Conservation (phyloP, 2,329 filamentous ascomycete genomes). For the Pseudogymnoascus sp. region DNA sequence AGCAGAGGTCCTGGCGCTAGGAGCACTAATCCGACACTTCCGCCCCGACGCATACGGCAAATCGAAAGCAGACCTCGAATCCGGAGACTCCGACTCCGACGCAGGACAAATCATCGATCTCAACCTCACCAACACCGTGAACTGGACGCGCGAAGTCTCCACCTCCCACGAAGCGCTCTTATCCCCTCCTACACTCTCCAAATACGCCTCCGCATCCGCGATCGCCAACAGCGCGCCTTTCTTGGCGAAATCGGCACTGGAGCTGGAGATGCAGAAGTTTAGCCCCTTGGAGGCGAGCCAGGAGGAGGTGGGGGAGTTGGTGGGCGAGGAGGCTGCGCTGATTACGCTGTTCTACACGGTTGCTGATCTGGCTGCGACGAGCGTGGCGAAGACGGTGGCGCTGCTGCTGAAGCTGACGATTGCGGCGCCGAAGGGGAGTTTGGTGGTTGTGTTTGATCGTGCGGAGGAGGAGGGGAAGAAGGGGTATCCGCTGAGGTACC, state of each 20-base stretch:
- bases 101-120: constrained; percentile 33
- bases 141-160: constrained; percentile 59
- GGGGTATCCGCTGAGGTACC: constrained; percentile 87
- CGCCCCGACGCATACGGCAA: constrained; percentile 12
- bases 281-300: constrained; percentile 40
- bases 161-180: constrained; percentile 50
- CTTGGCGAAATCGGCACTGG: constrained; percentile 32
- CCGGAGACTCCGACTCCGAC: background rate
- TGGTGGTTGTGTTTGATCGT: constrained; percentile 85
- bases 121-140: constrained; percentile 67
- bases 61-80: background rate
- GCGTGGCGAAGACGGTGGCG: constrained; percentile 61
- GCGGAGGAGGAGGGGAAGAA: constrained; percentile 55
- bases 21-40: constrained; percentile 39
- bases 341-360: constrained; percentile 87
- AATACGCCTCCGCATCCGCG: constrained; percentile 42
- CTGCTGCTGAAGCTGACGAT: constrained; percentile 65
- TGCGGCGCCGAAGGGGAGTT: constrained; percentile 45
- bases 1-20: constrained; percentile 55
- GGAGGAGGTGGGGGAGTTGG: constrained; percentile 25
- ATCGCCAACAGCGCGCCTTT: constrained; percentile 39
- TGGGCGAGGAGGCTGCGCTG: constrained; percentile 37
- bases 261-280: constrained; percentile 35
- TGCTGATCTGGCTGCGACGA: constrained; percentile 83
- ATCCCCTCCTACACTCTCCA: constrained; percentile 40